Evolutionary conservation across 176 grass and related monocot genomes (phyloP), one percentile per base, ranked within the genome.

Genomic region (Oryza meyeriana): DNA sequence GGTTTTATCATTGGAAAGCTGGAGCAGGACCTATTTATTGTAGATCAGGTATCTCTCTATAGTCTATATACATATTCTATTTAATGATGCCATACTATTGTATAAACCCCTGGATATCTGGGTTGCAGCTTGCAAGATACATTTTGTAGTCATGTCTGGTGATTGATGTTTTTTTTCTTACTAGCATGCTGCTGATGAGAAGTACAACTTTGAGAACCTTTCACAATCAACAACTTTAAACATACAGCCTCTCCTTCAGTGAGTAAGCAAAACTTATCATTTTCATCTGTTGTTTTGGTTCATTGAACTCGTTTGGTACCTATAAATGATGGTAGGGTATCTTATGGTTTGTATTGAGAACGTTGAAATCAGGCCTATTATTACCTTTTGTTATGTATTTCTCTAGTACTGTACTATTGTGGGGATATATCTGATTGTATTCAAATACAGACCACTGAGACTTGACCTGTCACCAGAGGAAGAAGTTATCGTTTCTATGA

Each of bases 181-280:
- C 63, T 79, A 98, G 95, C 95, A 98, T 93, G 95, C 95, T 77
- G 92, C 92, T 79, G 95, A 98, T 93, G 95, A 98, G 82, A 95
- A 98, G 76, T 93, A 90, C 85, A 98, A 95, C 81, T 98, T 91
- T 80, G 95, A 98, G 89, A 88, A 81, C 50, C 88, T 98, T 55
- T 98, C 95, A 65, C 89, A 86, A 40, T 95, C 95, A 86, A 98
- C 95, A 75, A 95, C 78, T 65, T 95, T 95, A 87, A 98, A 90
- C 72, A 34, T 95, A 80, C 92, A 98, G 58, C 95, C 95, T 29
- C 88, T 98, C 84, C 85, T 98, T 81, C 89, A 93, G 95, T 97
- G 86, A 90, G 92, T 89, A 85, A 89, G 52, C 68, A 22, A 55
- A 77, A 83, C 61, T 81, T 42, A 63, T 76, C 55, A 69, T 88